Conservation (phyloP, 2,329 filamentous ascomycete genomes). For the Elsinoe ampelina region DNA sequence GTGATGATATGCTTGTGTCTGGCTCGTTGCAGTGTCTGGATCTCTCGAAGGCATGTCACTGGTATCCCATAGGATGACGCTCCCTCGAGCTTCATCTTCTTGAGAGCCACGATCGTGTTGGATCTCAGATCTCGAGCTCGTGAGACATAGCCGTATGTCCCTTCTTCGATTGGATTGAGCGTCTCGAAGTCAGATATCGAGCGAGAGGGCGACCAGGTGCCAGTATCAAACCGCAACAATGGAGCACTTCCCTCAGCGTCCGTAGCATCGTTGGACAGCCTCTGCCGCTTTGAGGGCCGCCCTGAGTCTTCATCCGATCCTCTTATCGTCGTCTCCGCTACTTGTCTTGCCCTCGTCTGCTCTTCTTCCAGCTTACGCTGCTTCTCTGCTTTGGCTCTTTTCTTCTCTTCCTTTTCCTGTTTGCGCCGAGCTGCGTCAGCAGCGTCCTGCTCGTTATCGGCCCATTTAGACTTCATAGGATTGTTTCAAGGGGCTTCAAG, state of each 20-base stretch:
- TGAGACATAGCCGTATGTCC: constrained; percentile 90
- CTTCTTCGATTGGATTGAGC: constrained; percentile 95
- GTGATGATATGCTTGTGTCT: constrained; percentile 73
- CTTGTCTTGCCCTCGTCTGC: constrained; percentile 28
- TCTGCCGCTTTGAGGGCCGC: constrained; percentile 47
- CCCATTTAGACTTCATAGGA: constrained; percentile 64
- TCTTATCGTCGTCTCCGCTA: constrained; percentile 21
- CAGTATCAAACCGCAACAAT: constrained; percentile 62
- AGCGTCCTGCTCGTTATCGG: constrained; percentile 70
- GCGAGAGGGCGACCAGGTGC: constrained; percentile 60
- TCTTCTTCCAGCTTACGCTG: constrained; percentile 56
- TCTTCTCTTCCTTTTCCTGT: constrained; percentile 82
- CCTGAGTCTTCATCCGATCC: constrained; percentile 15
- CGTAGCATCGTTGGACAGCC: constrained; percentile 47
- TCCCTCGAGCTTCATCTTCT: constrained; percentile 79
- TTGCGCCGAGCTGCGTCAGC: constrained; percentile 63
- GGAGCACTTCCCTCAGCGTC: constrained; percentile 25
- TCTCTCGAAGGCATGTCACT: constrained; percentile 86
- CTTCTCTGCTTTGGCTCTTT: constrained; percentile 72
- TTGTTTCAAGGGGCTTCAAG: constrained; percentile 12
- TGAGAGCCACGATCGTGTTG: constrained; percentile 77
- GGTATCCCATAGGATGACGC: constrained; percentile 53
- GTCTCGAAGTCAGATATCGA: constrained; percentile 84
- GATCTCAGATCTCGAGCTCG: constrained; percentile 66
- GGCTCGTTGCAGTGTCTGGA: constrained; percentile 77